Base-by-base conservation (phyloP, 2,329 filamentous ascomycete genomes). In the Pleurostoma richardsiae region DNA sequence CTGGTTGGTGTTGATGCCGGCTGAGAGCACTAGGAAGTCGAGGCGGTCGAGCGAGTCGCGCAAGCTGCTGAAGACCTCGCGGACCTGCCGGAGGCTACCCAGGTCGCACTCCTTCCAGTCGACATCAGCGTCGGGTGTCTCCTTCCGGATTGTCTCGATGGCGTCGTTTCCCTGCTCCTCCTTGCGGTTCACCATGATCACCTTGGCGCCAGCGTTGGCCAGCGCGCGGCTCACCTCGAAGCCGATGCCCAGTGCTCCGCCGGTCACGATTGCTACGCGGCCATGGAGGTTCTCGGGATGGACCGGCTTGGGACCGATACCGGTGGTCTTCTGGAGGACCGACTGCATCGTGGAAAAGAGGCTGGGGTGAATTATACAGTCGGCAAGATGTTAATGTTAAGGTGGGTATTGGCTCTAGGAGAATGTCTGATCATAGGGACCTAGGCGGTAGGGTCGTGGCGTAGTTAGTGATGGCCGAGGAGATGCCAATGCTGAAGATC, bases 41-140 rank as follows among this genome's bases (percentile, higher is more conserved):
- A 74, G 54, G 2, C 69, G 56, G 2, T 65, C 56, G 8, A 71
- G 62, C 0, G 52, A 56, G 3, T 68, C 56, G 1, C 63, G 54
- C 2, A 72, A 52, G 1, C 53, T 50, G 1, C 56, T 58, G 46
- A 72, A 73, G 2, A 70, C 67, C 10, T 61, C 55, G 42, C 63
- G 62, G 3, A 69, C 59, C 41, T 71, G 51, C 4, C 56, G 56
- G 3, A 72, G 57, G 43, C 62, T 62, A 5, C 65, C 69, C 49
- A 73, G 45, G 49, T 73, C 69, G 44, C 70, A 74, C 26, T 59
- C 56, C 40, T 62, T 53, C 68, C 70, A 73, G 38, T 70, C 64
- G 29, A 73, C 55, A 4, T 66, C 43, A 0, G 65, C 61, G 3
- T 58, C 51, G 3, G 57, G 55, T 1, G 53, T 50, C 41, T 64